Evolutionary conservation across 306 rosid species (phyloP), one percentile per base, ranked within the genome.

Genomic region (Quercus mongolica): DNA sequence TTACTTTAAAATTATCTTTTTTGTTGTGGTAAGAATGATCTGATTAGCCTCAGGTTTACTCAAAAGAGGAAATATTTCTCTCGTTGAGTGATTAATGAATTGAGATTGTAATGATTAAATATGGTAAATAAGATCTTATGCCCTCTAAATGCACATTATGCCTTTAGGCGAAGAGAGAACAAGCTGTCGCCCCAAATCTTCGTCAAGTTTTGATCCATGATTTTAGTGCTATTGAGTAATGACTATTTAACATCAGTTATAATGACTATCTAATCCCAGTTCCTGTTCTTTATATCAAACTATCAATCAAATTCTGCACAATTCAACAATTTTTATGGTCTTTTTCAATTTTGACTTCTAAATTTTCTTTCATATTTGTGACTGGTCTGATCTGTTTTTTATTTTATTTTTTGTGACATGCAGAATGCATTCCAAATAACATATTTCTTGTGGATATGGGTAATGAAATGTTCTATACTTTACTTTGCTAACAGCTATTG

Each of bases 401-500:
- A 26, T 26, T 41, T 7, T 7, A 7, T 41, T 64, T 71, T 85
- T 75, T 81, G 78, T 67, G 80, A 4, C 52, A n/a, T 86, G 91
- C 99, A 94, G 99, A 92, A 83, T 84, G 91, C 95, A 19, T 94
- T 94, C 85, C 99, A 92, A 80, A 84, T 90, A 74, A 94, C 94
- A 78, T 90, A 86, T 77, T 85, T 87, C 83, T 84, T 92, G 59
- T 87, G 94, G 96, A 90, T 88, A 88, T 90, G 96, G 99, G 99
- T 94, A 94, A 55, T 65, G 70, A 62, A 57, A 62, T 71, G 26
- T 61, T 81, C 75, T 56, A 62, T 10, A 12, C 70, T 54, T 54
- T 6, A n/a, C 63, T 18, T 83, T 71, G 81, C 31, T 55, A 52
- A 72, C 76, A 46, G 74, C 70, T 33, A 61, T 46, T 54, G 5